Evolutionary conservation across 352 stramenopile species (phyloP), one percentile per base, ranked within the genome.

Genomic region (Pythium phragmiticola): DNA sequence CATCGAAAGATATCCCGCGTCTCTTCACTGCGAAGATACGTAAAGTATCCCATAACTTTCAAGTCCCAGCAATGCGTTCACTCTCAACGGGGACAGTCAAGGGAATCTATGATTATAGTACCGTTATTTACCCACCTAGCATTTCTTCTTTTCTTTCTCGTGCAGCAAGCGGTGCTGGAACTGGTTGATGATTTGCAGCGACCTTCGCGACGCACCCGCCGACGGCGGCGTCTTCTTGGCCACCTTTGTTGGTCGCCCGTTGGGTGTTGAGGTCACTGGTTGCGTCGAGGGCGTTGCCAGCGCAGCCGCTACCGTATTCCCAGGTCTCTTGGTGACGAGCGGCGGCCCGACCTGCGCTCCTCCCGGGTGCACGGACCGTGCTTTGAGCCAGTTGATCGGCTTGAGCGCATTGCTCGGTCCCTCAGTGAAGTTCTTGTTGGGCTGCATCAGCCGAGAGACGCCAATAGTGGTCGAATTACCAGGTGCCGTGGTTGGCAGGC

Each of bases 161-260:
- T 47, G 51, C 4, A 26, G 30, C 14, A 36, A 74, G 63, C 73
- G 76, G 71, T 88, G 77, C 60, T 86, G 78, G 54, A 94, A 91
- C 58, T 92, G 79, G 69, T 85, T 94, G 28, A 94, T 68, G 55
- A 94, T 94, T 61, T 94, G 84, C 19, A 94, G 73, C 33, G 83
- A 91, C 37, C 85, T 68, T 12, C 82, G 63, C 23, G 85, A 94
- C 1, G 85, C 76, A 12, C 82, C 82, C 0, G 78, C 84, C 5
- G 80, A 86, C 39, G 82, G 82, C 7, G 82, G 84, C 57, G 84
- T 89, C 70, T 80, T 82, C 66, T 78, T 82, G 26, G 73, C 56
- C 34, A 76, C 50, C 43, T 16, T 46, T 1, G 60, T 21, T 39
- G 59, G 50, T 6, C 50, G 57, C 26, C 42, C 51, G 28, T 56